Evolutionary conservation across 176 grass and related monocot species (phyloP).

Genomic region (Phyllostachys edulis): DNA sequence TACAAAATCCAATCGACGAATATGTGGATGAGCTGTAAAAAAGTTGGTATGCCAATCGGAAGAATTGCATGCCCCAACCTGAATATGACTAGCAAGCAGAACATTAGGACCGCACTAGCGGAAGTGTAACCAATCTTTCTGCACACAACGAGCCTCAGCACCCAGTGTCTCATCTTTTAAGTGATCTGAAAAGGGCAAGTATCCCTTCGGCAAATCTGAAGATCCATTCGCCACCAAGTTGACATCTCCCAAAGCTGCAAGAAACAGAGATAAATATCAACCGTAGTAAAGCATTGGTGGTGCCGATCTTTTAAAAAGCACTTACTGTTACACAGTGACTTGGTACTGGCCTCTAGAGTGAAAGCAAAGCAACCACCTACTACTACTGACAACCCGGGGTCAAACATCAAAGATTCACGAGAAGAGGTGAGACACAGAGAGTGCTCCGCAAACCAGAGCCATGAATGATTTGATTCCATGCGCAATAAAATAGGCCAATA

Average conservation of each 20-base stretch:
- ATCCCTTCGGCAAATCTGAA: constrained; percentile 1
- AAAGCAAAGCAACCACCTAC: constrained; percentile 33
- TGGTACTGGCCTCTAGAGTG: not conserved
- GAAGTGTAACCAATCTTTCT: not conserved
- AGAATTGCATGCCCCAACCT: too few relatives aligned
- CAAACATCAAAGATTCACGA: constrained; percentile 17
- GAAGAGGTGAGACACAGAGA: not conserved
- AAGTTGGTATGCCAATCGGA: too few relatives aligned
- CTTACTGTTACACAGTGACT: not conserved
- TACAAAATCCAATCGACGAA: too few relatives aligned
- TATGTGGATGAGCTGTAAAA: too few relatives aligned
- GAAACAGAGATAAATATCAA: not conserved
- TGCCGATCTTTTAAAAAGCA: not conserved
- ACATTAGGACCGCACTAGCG: not conserved
- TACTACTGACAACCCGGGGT: not conserved
- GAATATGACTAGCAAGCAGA: not conserved
- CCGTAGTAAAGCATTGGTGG: not conserved
- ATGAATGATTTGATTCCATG: constrained; percentile 32
- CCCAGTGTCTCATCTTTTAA: not conserved
- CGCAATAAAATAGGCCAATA: constrained; percentile 20
- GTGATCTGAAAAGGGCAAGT: not conserved
- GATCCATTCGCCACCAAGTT: not conserved
- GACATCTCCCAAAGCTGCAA: constrained; percentile 12
- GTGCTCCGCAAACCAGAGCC: not conserved
- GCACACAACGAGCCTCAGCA: not conserved